A percentile compares a stretch with the other conserved stretches of the same genome.
Evolutionary conservation across 2,329 filamentous ascomycete genomes (phyloP).

Genomic region (Knufia fluminis): DNA sequence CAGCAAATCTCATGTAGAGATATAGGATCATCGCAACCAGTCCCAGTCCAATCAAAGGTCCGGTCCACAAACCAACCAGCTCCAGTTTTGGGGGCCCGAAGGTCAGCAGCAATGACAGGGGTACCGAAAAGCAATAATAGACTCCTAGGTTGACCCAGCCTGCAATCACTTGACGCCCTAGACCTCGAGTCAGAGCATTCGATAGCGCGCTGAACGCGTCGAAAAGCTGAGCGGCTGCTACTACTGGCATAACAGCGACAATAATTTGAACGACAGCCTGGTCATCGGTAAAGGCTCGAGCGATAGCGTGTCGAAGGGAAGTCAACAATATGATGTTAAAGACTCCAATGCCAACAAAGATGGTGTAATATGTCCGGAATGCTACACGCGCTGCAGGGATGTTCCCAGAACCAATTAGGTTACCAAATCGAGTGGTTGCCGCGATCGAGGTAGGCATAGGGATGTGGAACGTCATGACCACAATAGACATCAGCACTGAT

Average conservation of each 20-base stretch:
- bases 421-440: constrained; percentile 69
- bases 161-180: constrained; percentile 71
- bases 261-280: constrained; percentile 53
- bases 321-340: constrained; percentile 61
- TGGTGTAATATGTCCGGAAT: constrained; percentile 57
- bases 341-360: constrained; percentile 54
- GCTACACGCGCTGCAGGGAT: constrained; percentile 64
- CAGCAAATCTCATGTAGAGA: constrained; percentile 46
- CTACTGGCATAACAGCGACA: constrained; percentile 57
- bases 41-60: constrained; percentile 55
- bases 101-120: constrained; percentile 59
- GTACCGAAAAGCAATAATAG: constrained; percentile 70
- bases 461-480: constrained; percentile 74
- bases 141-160: constrained; percentile 69
- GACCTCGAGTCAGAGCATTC: constrained; percentile 66
- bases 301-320: constrained; percentile 56
- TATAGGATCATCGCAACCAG: constrained; percentile 71
- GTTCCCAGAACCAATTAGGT: constrained; percentile 70
- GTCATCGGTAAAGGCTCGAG: constrained; percentile 59
- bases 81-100: constrained; percentile 61
- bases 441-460: constrained; percentile 77
- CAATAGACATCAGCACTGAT: constrained; percentile 64
- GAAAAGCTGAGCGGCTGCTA: constrained; percentile 71
- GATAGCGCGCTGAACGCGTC: constrained; percentile 64
- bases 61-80: constrained; percentile 63